A percentile compares a stretch with the other conserved stretches of the same genome.
These are phyloP conservation scores for Fusarium subglutinans DNA, from an alignment of 2,329 filamentous ascomycete genomes.

Conservation along the genomic window DNA sequence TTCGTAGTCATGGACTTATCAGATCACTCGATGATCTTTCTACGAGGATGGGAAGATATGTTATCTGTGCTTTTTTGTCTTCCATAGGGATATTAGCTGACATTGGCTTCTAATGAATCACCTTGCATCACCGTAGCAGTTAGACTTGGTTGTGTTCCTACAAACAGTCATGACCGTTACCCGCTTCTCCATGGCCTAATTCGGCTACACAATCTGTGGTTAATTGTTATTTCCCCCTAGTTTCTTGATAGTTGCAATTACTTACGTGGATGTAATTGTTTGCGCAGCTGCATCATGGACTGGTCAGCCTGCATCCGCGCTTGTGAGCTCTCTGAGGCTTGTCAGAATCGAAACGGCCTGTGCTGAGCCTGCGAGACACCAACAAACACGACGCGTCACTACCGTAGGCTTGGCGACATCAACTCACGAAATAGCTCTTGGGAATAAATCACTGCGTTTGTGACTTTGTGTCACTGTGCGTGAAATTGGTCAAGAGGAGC, in stretches of 20 bases:
- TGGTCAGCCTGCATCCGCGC: not conserved
- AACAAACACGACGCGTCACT: not conserved
- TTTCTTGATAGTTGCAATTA: no score
- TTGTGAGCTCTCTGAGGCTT: not conserved
- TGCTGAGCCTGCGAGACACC: not conserved
- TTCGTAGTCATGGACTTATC: not conserved
- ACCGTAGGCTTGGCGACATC: not conserved
- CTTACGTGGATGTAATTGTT: not conserved
- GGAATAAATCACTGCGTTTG: rapidly evolving
- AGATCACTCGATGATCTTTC: not conserved
- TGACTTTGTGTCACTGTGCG: no score
- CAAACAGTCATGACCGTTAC: rapidly evolving
- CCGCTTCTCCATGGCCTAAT: no score
- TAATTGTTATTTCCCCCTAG: rapidly evolving
- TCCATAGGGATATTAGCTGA: rapidly evolving
- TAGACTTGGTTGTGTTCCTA: not conserved
- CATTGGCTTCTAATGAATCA: no score
- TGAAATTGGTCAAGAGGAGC: no score
- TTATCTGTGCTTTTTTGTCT: rapidly evolving
- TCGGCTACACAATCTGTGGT: rapidly evolving
- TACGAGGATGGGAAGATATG: rapidly evolving
- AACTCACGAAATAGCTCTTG: no score
- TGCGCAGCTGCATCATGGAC: not conserved
- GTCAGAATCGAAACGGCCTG: no score
- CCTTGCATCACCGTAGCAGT: rapidly evolving